Conservation (phyloP, 768 basidiomycete species). For the Asterophora lycoperdoides region DNA sequence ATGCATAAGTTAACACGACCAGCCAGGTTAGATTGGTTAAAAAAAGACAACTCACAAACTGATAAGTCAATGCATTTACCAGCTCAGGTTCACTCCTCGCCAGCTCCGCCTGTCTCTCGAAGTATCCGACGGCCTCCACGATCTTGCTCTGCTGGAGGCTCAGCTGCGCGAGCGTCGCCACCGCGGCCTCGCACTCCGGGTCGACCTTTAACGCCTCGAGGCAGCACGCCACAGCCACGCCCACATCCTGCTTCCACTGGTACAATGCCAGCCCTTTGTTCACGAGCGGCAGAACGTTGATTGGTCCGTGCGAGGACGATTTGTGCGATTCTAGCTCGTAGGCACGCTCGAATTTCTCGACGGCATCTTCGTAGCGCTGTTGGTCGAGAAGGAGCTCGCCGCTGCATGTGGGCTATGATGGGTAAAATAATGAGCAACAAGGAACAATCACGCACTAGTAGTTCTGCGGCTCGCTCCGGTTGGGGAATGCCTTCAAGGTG, state of each 20-base stretch:
- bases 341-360: conserved; percentile 90
- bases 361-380: conserved; percentile 78
- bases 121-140: conserved; percentile 80
- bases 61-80: conserved; percentile 68
- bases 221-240: conserved; percentile 78
- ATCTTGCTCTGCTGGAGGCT: conserved; percentile 88
- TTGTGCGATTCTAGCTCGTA: conserved; percentile 82
- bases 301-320: conserved; percentile 30
- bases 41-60: conserved; percentile 64
- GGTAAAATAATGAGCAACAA: not conserved
- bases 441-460: conserved; percentile 96
- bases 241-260: conserved; percentile 93
- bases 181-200: conserved; percentile 92
- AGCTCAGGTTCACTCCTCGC: conserved; percentile 91
- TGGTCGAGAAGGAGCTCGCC: conserved; percentile 95
- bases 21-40: no score
- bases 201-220: conserved; percentile 86
- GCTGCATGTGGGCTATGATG: conserved; percentile 33
- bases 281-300: conserved; percentile 90
- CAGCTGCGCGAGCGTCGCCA: conserved; percentile 93
- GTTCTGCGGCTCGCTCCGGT: conserved; percentile 85
- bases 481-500: conserved; percentile 81
- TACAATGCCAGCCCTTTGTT: conserved; percentile 97
- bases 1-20: conserved; percentile 4
- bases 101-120: conserved; percentile 77